A percentile compares a stretch with the other conserved stretches of the same genome.
Evolutionary conservation across 1,139 yeast species (phyloP).

Genomic region (Kurtzmaniella quercitrusa): DNA sequence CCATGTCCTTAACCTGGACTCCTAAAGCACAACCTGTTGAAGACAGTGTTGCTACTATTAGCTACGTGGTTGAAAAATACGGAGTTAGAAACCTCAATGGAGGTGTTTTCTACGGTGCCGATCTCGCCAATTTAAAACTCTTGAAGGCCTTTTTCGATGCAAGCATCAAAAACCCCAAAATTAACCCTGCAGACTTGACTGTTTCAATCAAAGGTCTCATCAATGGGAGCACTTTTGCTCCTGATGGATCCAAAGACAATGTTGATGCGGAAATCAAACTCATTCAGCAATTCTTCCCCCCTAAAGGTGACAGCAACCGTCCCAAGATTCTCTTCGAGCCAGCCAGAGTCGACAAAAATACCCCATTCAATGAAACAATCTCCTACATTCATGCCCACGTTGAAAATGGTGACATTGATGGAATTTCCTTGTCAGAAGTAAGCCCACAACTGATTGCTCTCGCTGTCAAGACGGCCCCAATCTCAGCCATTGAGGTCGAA

Average conservation of each 20-base stretch:
- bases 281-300: slow-evolving; percentile 42
- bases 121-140: slow-evolving; percentile 48
- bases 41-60: slow-evolving; percentile 44
- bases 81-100: slow-evolving; percentile 62
- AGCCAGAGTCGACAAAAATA: slow-evolving; percentile 59
- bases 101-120: slow-evolving; percentile 75
- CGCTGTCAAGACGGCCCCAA: slow-evolving; percentile 49
- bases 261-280: slow-evolving; percentile 50
- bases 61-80: slow-evolving; percentile 40
- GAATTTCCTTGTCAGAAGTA: slow-evolving; percentile 71
- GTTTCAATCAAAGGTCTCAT: slow-evolving; percentile 69
- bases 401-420: slow-evolving; percentile 55
- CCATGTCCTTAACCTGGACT: slow-evolving; percentile 61
- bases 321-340: slow-evolving; percentile 58
- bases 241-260: slow-evolving; percentile 48
- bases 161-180: slow-evolving; percentile 42
- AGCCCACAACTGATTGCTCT: slow-evolving; percentile 53
- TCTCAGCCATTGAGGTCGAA: slow-evolving; percentile 73
- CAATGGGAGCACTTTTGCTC: slow-evolving; percentile 27
- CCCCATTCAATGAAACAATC: slow-evolving; percentile 48
- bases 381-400: slow-evolving; percentile 49
- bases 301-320: slow-evolving; percentile 20
- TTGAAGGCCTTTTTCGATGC: slow-evolving; percentile 51
- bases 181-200: slow-evolving; percentile 44
- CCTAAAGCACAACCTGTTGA: slow-evolving; percentile 43